A percentile compares a stretch with the other conserved stretches of the same genome.
These are phyloP conservation scores for Leccinum ochraceum DNA, from an alignment of 768 basidiomycete species.

Conservation along the genomic window DNA sequence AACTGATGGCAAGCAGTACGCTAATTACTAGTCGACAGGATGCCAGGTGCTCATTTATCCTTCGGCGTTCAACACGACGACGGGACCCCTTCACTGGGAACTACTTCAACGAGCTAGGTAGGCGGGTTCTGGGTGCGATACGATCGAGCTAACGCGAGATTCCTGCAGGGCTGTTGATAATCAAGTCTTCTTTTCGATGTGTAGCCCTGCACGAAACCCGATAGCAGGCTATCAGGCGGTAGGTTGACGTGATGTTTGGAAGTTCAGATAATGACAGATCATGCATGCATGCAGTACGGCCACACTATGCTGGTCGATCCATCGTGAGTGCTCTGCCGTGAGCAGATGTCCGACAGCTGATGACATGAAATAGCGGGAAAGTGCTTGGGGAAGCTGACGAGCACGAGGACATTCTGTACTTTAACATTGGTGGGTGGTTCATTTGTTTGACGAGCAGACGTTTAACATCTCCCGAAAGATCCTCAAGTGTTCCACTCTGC, in stretches of 20 bases:
- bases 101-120: constrained; percentile 83
- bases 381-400: constrained; percentile 75
- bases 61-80: constrained; percentile 92
- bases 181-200: constrained; percentile 95
- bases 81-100: constrained; percentile 96
- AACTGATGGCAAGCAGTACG: neutral
- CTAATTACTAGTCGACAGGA: constrained; percentile 45
- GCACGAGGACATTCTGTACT: constrained; percentile 75
- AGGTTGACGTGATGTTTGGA: constrained; percentile 26
- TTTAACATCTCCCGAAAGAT: constrained; percentile 44
- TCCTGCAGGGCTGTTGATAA: constrained; percentile 87
- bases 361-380: constrained; percentile 55
- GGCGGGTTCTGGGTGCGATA: neutral
- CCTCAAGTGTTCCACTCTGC: constrained; percentile 64
- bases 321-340: constrained; percentile 51
- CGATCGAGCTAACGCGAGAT: constrained; percentile 8
- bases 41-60: constrained; percentile 91
- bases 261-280: neutral
- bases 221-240: constrained; percentile 88
- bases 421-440: constrained; percentile 69
- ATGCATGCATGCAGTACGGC: constrained; percentile 64
- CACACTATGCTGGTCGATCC: constrained; percentile 93
- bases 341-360: constrained; percentile 7
- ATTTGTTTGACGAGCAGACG: neutral
- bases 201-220: constrained; percentile 88